Evolutionary conservation across 441 rosid species (phyloP).

Genomic region (Eutrema salsugineum): DNA sequence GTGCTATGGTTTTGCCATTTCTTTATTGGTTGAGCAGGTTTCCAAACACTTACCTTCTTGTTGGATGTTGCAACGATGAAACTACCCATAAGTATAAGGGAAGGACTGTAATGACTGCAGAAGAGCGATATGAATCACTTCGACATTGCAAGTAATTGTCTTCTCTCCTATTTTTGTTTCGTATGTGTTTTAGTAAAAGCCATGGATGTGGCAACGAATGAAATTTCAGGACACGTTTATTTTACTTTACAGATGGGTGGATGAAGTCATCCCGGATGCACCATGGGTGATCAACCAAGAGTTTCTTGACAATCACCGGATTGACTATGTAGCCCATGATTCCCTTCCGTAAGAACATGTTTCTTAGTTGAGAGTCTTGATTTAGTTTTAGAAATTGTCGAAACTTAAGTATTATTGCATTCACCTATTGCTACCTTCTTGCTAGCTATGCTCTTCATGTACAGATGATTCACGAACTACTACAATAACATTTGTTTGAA

Average conservation of each 20-base stretch:
- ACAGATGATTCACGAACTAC: not conserved
- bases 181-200: not conserved
- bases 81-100: slow-evolving; percentile 78
- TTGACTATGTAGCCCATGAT: slow-evolving; percentile 91
- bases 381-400: not conserved
- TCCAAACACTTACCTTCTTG: slow-evolving; percentile 76
- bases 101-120: slow-evolving; percentile 82
- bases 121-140: slow-evolving; percentile 86
- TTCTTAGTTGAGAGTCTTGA: not conserved
- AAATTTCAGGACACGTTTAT: not conserved
- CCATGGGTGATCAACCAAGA: slow-evolving; percentile 88
- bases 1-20: not conserved
- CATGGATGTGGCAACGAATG: not conserved
- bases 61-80: slow-evolving; percentile 91
- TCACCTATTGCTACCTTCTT: not conserved
- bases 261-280: slow-evolving; percentile 91
- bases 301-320: slow-evolving; percentile 72
- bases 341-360: slow-evolving; percentile 76
- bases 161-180: not conserved
- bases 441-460: not conserved
- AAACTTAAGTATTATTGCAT: not conserved
- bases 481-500: slow-evolving; percentile 9
- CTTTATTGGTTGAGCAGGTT: slow-evolving; percentile 41
- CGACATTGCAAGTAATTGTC: slow-evolving; percentile 77
- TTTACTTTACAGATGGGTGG: slow-evolving; percentile 68